Conservation (phyloP, 192 early-diverging fungal genomes). For the Podila verticillata region DNA sequence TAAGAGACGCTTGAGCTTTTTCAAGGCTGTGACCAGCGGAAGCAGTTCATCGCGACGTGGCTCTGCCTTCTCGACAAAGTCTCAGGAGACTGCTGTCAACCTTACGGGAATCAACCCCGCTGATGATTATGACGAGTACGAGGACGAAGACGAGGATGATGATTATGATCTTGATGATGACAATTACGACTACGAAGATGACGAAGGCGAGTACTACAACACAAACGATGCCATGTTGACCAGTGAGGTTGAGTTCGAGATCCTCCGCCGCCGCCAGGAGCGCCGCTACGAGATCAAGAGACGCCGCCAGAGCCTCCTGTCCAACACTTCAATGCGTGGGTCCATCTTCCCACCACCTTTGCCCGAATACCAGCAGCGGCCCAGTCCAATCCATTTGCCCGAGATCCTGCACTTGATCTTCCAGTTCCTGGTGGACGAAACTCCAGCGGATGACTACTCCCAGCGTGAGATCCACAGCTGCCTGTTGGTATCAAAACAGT, state of each 20-base stretch:
- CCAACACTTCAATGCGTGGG: slow-evolving; percentile 6
- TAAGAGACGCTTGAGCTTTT: slow-evolving; percentile 39
- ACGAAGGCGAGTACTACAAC: slow-evolving; percentile 15
- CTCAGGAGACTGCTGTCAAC: slow-evolving; percentile 42
- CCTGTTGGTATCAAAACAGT: slow-evolving; percentile 39
- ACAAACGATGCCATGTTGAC: slow-evolving; percentile 19
- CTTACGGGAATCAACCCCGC: slow-evolving; percentile 29
- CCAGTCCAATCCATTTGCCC: slow-evolving; percentile 46
- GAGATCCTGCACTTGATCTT: slow-evolving; percentile 60
- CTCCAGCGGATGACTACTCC: slow-evolving; percentile 37
- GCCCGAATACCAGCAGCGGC: slow-evolving; percentile 7
- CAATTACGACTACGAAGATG: slow-evolving; percentile 13
- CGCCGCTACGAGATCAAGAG: not conserved
- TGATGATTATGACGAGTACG: slow-evolving; percentile 12
- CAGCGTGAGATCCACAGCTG: slow-evolving; percentile 45
- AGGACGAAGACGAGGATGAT: slow-evolving; percentile 1
- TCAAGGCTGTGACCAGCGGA: slow-evolving; percentile 26
- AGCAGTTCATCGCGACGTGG: slow-evolving; percentile 19
- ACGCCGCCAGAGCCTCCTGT: slow-evolving; percentile 24
- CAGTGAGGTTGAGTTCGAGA: slow-evolving; percentile 14
- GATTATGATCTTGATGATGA: slow-evolving; percentile 1
- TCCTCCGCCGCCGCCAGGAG: slow-evolving; percentile 16
- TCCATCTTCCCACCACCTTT: slow-evolving; percentile 8
- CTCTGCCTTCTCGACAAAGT: slow-evolving; percentile 45
- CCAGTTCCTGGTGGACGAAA: slow-evolving; percentile 49